A percentile compares a stretch with the other conserved stretches of the same genome.
Evolutionary conservation across 805 yeast species (phyloP).

Genomic region (Hanseniaspora mollemarum): DNA sequence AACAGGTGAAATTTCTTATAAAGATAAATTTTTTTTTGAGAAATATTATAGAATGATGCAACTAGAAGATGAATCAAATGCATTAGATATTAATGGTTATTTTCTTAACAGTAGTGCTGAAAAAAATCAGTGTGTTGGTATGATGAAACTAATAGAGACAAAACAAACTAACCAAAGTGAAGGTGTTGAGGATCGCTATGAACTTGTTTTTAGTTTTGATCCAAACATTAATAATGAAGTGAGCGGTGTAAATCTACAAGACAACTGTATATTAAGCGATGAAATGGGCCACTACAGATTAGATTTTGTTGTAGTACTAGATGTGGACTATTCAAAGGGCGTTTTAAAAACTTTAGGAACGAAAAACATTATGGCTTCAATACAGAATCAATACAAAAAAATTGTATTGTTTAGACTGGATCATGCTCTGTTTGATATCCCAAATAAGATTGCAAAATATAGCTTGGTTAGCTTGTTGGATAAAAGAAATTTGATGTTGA

Average conservation of each 20-base stretch:
- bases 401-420: slow-evolving; percentile 51
- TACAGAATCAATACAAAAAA: slow-evolving; percentile 16
- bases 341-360: slow-evolving; percentile 38
- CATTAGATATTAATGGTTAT: slow-evolving; percentile 7
- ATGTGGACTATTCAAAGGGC: slow-evolving; percentile 38
- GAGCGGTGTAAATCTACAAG: slow-evolving; percentile 46
- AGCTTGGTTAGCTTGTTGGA: slow-evolving; percentile 62
- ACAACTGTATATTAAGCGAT: slow-evolving; percentile 64
- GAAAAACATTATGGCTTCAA: slow-evolving; percentile 17
- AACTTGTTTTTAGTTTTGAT: slow-evolving; percentile 4
- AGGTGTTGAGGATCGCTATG: slow-evolving; percentile 33
- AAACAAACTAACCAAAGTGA: slow-evolving; percentile 42
- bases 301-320: slow-evolving; percentile 47
- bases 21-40: slow-evolving; percentile 44
- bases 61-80: slow-evolving; percentile 48
- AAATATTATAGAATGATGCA: slow-evolving; percentile 61
- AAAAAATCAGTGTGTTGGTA: slow-evolving; percentile 8
- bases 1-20: slow-evolving; percentile 24
- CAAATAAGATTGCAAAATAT: slow-evolving; percentile 63
- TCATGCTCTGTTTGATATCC: slow-evolving; percentile 63
- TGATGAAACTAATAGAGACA: slow-evolving; percentile 35
- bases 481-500: neutral
- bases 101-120: slow-evolving; percentile 1
- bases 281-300: slow-evolving; percentile 67
- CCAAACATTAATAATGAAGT: neutral